Conservation (phyloP, 2,329 filamentous ascomycete species). For the Claviceps paspali region DNA sequence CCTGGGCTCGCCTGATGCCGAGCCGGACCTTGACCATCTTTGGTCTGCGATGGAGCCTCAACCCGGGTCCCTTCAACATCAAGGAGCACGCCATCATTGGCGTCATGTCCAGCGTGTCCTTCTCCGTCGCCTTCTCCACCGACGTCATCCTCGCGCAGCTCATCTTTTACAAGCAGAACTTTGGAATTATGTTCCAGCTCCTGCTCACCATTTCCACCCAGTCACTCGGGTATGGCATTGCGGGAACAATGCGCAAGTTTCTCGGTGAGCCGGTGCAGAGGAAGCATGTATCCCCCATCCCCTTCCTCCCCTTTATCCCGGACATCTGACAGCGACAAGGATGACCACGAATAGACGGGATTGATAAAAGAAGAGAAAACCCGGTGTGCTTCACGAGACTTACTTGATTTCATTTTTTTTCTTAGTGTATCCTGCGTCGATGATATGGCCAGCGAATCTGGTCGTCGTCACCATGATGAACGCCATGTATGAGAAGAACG, state of each 20-base stretch:
- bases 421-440: conserved; percentile 48
- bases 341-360: no score
- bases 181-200: conserved; percentile 51
- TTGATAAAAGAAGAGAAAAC: no score
- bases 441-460: conserved; percentile 60
- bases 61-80: conserved; percentile 54
- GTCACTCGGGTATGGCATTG: conserved; percentile 53
- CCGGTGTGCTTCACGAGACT: background rate
- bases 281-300: no score
- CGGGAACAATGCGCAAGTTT: conserved; percentile 51
- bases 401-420: background rate
- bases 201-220: conserved; percentile 54
- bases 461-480: conserved; percentile 54
- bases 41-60: conserved; percentile 41
- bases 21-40: conserved; percentile 32
- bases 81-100: conserved; percentile 57
- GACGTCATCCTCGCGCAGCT: conserved; percentile 58
- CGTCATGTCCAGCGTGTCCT: conserved; percentile 57
- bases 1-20: conserved; percentile 43
- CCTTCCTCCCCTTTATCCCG: background rate
- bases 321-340: background rate
- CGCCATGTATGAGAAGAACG: conserved; percentile 52
- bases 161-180: conserved; percentile 56
- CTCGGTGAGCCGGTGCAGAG: conserved; percentile 34
- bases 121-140: conserved; percentile 55